Evolutionary conservation across 2,329 filamentous ascomycete species (phyloP).

Genomic region (Colletotrichum sp.): DNA sequence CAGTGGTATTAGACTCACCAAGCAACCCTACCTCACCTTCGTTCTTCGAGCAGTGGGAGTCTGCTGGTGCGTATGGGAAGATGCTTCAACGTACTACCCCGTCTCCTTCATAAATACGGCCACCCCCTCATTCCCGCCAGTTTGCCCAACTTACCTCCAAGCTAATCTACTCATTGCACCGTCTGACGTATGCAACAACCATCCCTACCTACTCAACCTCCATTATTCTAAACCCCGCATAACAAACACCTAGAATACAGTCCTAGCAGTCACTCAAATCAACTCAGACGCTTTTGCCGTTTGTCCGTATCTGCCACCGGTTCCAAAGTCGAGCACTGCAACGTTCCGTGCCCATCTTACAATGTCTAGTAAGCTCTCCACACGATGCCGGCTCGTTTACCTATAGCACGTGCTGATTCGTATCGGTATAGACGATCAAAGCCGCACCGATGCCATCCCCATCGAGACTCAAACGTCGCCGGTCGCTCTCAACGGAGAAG

Average conservation of each 20-base stretch:
- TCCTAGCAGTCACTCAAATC: background rate
- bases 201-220: background rate
- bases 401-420: background rate
- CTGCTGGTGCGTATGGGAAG: background rate
- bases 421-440: background rate
- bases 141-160: background rate
- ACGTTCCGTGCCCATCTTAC: background rate
- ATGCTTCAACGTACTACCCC: background rate
- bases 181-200: background rate
- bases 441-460: background rate
- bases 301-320: background rate
- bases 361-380: slow-evolving; percentile 9
- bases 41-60: background rate
- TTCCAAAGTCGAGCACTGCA: background rate
- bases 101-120: background rate
- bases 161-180: background rate
- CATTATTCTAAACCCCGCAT: background rate
- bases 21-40: background rate
- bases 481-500: background rate
- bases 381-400: no score
- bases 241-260: background rate
- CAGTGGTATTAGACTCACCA: background rate
- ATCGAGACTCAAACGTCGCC: background rate
- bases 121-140: background rate
- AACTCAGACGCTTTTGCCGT: background rate